Conservation (phyloP, 495 filamentous ascomycete species). For the Aspergillus asperescens region DNA sequence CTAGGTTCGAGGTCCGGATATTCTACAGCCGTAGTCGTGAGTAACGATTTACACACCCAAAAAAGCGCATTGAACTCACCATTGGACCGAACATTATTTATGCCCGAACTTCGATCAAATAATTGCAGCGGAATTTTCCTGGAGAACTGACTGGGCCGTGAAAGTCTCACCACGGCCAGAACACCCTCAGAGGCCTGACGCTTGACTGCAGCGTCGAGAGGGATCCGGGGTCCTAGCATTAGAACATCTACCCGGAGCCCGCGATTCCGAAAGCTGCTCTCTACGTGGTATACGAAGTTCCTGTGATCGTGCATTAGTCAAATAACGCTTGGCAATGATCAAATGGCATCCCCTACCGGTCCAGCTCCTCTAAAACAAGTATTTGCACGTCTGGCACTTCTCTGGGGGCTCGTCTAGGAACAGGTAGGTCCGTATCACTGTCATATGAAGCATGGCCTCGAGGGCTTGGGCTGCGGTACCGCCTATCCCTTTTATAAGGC, state of each 20-base stretch:
- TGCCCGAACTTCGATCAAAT: slow-evolving; percentile 71
- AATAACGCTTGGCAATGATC: background rate
- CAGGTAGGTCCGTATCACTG: slow-evolving; percentile 57
- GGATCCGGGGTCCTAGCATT: slow-evolving; percentile 69
- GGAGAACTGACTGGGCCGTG: slow-evolving; percentile 56
- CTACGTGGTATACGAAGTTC: slow-evolving; percentile 76
- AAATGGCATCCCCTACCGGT: slow-evolving; percentile 45
- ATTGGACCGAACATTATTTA: slow-evolving; percentile 69
- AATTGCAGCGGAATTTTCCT: slow-evolving; percentile 74
- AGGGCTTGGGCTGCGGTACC: slow-evolving; percentile 68
- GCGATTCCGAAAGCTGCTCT: slow-evolving; percentile 64
- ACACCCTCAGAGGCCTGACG: slow-evolving; percentile 88
- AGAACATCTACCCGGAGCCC: slow-evolving; percentile 71
- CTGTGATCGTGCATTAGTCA: slow-evolving; percentile 30
- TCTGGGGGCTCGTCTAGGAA: slow-evolving; percentile 65
- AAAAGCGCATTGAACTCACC: slow-evolving; percentile 36
- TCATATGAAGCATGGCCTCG: slow-evolving; percentile 47
- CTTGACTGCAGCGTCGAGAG: slow-evolving; percentile 69
- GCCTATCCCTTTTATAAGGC: slow-evolving; percentile 50
- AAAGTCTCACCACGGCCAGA: slow-evolving; percentile 72
- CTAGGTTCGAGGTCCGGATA: slow-evolving; percentile 75
- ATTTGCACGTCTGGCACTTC: slow-evolving; percentile 92
- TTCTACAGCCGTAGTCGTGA: slow-evolving; percentile 41
- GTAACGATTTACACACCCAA: slow-evolving; percentile 4
- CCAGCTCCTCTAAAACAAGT: slow-evolving; percentile 72